A percentile compares a stretch with the other conserved stretches of the same genome.
These are phyloP conservation scores for Aspergillus niger DNA, from an alignment of 2,329 filamentous ascomycete species.

Conservation along the genomic window DNA sequence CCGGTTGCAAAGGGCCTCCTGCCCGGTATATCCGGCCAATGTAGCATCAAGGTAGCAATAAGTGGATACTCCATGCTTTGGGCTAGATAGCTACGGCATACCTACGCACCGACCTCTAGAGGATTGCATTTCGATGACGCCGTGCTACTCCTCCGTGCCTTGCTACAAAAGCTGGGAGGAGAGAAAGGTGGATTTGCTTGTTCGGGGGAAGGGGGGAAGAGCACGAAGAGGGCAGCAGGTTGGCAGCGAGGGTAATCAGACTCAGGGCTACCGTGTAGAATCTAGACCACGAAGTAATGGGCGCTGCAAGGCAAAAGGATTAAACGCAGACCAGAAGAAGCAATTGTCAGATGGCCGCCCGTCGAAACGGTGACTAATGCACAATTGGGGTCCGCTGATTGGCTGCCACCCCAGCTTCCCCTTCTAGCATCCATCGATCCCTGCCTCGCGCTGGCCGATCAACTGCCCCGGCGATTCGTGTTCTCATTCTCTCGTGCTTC, in stretches of 20 bases:
- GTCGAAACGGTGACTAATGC: constrained; percentile 3
- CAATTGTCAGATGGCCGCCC: not conserved
- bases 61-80: not conserved
- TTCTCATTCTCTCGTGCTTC: not conserved
- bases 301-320: not conserved
- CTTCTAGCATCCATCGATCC: not conserved
- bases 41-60: not conserved
- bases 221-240: not conserved
- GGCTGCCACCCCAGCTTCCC: not conserved
- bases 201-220: not conserved
- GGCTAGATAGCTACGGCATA: not conserved
- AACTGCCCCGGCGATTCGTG: not conserved
- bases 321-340: not conserved
- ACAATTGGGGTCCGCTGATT: not conserved
- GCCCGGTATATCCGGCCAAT: no score
- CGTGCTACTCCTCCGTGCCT: not conserved
- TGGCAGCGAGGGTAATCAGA: not conserved
- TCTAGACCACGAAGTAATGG: not conserved
- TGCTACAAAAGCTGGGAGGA: not conserved
- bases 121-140: not conserved
- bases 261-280: constrained; percentile 10
- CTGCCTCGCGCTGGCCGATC: not conserved
- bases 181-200: not conserved
- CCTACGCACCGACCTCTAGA: not conserved
- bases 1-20: not conserved